Conservation (phyloP, 768 basidiomycete species). For the Ramaria sp. region DNA sequence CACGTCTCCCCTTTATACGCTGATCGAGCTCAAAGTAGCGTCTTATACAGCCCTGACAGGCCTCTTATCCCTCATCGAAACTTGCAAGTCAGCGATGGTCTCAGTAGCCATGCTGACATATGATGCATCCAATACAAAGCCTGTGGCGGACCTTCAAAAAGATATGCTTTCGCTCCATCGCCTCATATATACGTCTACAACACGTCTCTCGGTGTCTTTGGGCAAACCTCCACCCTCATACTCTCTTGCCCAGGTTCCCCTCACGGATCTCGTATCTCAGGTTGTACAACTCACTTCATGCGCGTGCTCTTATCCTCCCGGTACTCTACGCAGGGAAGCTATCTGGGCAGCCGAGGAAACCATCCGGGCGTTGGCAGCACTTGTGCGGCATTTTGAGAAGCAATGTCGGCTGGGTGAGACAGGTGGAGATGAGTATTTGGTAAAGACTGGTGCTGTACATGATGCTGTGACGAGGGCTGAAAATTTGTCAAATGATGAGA, state of each 20-base stretch:
- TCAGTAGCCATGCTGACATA: slow-evolving; percentile 14
- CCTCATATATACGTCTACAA: slow-evolving; percentile 44
- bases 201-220: slow-evolving; percentile 52
- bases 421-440: slow-evolving; percentile 38
- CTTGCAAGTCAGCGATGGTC: not conserved
- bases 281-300: slow-evolving; percentile 43
- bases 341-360: slow-evolving; percentile 29
- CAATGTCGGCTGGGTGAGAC: slow-evolving; percentile 15
- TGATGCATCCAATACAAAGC: slow-evolving; percentile 10
- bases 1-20: not conserved
- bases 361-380: slow-evolving; percentile 32
- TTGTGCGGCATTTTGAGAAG: slow-evolving; percentile 33
- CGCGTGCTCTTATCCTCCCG: slow-evolving; percentile 30
- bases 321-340: slow-evolving; percentile 36
- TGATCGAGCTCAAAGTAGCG: not conserved
- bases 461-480: slow-evolving; percentile 45
- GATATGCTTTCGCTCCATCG: slow-evolving; percentile 51
- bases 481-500: slow-evolving; percentile 38
- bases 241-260: slow-evolving; percentile 37
- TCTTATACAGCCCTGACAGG: not conserved
- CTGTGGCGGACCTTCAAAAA: slow-evolving; percentile 32
- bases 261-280: slow-evolving; percentile 43
- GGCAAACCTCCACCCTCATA: slow-evolving; percentile 44
- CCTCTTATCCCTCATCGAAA: not conserved
- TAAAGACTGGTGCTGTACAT: slow-evolving; percentile 50